Conservation (phyloP, 805 yeast genomes). For the Candida glaebosa region DNA sequence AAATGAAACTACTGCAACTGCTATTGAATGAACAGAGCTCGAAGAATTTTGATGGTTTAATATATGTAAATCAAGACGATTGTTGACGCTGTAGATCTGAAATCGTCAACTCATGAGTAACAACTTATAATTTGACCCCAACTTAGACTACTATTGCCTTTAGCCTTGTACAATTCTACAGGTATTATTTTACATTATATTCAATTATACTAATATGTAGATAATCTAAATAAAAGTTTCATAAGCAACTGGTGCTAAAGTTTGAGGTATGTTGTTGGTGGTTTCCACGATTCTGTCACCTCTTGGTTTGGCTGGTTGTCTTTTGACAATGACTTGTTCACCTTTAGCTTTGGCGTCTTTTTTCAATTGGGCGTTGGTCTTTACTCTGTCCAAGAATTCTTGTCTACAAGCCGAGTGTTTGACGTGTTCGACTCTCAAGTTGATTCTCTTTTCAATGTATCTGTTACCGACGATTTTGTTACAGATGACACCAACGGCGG, state of each 20-base stretch:
- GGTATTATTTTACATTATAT: background rate
- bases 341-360: conserved; percentile 94
- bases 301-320: conserved; percentile 99
- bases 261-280: conserved; percentile 83
- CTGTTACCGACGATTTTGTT: conserved; percentile 99
- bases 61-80: too few relatives aligned
- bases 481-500: conserved; percentile 96
- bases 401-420: conserved; percentile 99
- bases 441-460: conserved; percentile 97
- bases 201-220: conserved; percentile 1
- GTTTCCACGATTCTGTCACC: conserved; percentile 81
- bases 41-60: too few relatives aligned
- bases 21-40: too few relatives aligned
- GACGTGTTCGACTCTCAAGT: conserved; percentile 97
- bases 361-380: conserved; percentile 91
- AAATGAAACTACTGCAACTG: background rate
- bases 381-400: conserved; percentile 98
- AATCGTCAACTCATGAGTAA: too few relatives aligned
- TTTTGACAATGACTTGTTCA: conserved; percentile 86
- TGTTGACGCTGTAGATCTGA: too few relatives aligned
- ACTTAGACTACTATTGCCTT: too few relatives aligned
- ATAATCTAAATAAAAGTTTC: conserved; percentile 91
- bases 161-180: background rate
- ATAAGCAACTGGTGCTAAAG: conserved; percentile 98
- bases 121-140: too few relatives aligned